Conservation (phyloP, 108 stramenopile genomes). For the Hondaea fermentalgiana region DNA sequence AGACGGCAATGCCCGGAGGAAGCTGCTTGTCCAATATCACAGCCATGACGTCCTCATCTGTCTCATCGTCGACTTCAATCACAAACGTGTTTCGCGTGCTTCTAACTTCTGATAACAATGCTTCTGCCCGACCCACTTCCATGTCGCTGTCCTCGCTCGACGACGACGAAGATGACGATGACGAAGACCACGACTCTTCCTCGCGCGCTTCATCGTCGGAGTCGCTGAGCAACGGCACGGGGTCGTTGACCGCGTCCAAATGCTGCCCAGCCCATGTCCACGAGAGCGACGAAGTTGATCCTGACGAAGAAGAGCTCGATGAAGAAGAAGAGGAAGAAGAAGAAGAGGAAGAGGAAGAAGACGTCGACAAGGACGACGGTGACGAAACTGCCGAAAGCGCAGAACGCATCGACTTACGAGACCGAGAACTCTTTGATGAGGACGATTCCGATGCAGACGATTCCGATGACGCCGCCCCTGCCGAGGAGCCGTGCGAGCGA, state of each 20-base stretch:
- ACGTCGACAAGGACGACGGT: background rate
- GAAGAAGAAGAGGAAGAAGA: background rate
- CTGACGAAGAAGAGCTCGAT: background rate
- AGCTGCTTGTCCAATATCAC: conserved; percentile 63
- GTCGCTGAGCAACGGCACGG: background rate
- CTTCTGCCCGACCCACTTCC: background rate
- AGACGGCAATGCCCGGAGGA: conserved; percentile 60
- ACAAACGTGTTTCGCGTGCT: conserved; percentile 45
- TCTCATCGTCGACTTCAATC: conserved; percentile 78
- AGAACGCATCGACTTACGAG: background rate
- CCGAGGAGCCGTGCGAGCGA: too few relatives aligned
- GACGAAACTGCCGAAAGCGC: background rate
- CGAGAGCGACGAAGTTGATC: background rate
- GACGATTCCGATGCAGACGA: too few relatives aligned
- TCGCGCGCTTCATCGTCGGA: background rate
- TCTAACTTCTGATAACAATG: background rate
- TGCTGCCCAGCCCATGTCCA: background rate
- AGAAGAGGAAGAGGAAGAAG: background rate
- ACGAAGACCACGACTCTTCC: background rate
- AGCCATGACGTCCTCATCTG: conserved; percentile 72
- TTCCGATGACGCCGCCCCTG: too few relatives aligned
- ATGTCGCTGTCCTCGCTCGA: background rate
- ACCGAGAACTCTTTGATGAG: too few relatives aligned
- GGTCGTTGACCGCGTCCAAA: background rate
- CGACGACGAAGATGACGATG: background rate